A percentile compares a stretch with the other conserved stretches of the same genome.
Conservation (phyloP, 306 rosid genomes). For the Neltuma alba region DNA sequence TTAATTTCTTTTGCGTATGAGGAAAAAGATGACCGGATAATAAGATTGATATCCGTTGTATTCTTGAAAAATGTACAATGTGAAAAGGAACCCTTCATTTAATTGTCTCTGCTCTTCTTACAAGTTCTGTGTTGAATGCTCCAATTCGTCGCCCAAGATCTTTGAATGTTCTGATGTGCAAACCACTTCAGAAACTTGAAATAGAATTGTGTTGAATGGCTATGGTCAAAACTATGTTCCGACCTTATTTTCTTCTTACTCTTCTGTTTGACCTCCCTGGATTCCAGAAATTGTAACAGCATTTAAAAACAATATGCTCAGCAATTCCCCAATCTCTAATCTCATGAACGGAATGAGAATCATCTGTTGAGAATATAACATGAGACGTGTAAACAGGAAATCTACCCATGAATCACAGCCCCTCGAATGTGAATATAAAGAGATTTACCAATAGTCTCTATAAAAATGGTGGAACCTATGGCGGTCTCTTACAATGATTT, state of each 20-base stretch:
- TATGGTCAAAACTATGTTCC: slow-evolving; percentile 4
- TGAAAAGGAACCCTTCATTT: not conserved
- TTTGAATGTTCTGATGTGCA: slow-evolving; percentile 18
- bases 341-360: not conserved
- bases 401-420: not conserved
- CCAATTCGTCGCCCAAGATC: slow-evolving; percentile 13
- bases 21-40: not conserved
- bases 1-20: slow-evolving; percentile 14
- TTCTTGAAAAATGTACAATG: slow-evolving; percentile 12
- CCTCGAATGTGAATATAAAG: not conserved
- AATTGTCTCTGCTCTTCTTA: not conserved
- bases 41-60: not conserved
- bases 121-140: slow-evolving; percentile 6
- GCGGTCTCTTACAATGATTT: slow-evolving; percentile 70
- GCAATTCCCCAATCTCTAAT: not conserved
- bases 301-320: not conserved
- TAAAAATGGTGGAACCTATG: slow-evolving; percentile 85
- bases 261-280: not conserved
- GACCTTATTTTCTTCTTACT: slow-evolving; percentile 3
- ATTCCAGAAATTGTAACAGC: slow-evolving; percentile 10
- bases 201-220: not conserved
- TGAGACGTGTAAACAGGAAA: slow-evolving; percentile 26
- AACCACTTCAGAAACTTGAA: slow-evolving; percentile 1
- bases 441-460: slow-evolving; percentile 72
- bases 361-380: slow-evolving; percentile 4